Evolutionary conservation across 176 grass and related monocot species (phyloP), one percentile per base, ranked within the genome.

Genomic region (Lolium perenne): DNA sequence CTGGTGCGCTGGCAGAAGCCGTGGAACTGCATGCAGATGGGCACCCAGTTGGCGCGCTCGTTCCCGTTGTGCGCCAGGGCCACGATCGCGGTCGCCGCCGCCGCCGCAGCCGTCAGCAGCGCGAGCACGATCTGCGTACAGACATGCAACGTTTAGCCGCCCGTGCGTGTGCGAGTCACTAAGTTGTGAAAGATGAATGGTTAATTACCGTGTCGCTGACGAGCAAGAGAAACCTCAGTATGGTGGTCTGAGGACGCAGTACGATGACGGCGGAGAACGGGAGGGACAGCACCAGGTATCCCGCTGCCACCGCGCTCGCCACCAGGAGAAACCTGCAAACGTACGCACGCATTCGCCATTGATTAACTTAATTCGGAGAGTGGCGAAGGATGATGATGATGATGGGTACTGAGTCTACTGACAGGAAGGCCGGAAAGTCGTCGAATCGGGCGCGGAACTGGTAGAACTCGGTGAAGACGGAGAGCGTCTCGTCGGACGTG

Each of bases 1-100:
- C 97, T 96, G 26, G 90, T 99, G 18, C 94, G 92, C 79, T 87
- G 32, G 89, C 97, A 99, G 82, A 99, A 96, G 32, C 94, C 83
- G 9, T 88, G 69, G 84, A 99, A 96, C 84, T 89, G 97, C 88
- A 96, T 91, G 88, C 94, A 99, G 88, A 99, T 96, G 86, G 94
- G 88, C 75, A 96, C 79, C 97, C 97, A 99, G 80, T 99, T 99
- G 15, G 97, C 97, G 16, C 86, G 88, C 76, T 61, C 62, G 79
- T 92, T 92, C 32, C 95, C 95, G 10, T 80, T 94, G 89, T 95
- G 95, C 18, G 93, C 95, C 74, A 98, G 81, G 77, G 95, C 88
- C 38, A 98, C 93, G 83, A 95, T 95, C 14, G 93, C 88, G 22
- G 95, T 75, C 2, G 93, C 93, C 0, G 96, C 82, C 0, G 95